These are phyloP conservation scores for Venturia effusa DNA, from an alignment of 2,329 filamentous ascomycete species.

Conservation along the genomic window DNA sequence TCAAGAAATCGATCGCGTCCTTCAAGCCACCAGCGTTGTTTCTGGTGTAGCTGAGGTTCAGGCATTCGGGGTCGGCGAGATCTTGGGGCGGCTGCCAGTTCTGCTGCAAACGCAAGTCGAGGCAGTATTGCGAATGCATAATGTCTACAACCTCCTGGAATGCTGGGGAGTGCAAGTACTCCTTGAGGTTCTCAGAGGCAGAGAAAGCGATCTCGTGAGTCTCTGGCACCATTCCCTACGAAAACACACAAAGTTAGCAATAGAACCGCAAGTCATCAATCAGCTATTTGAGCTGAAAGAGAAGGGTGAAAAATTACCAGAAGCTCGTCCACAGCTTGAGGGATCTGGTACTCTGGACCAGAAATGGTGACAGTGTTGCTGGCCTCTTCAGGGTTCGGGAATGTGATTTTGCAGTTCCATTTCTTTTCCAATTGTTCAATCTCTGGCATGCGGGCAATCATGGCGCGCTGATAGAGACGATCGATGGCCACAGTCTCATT, in stretches of 20 bases:
- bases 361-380: constrained; percentile 94
- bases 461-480: constrained; percentile 86
- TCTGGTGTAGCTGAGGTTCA: constrained; percentile 62
- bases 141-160: constrained; percentile 77
- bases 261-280: neutral
- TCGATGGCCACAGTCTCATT: constrained; percentile 82
- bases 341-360: constrained; percentile 95
- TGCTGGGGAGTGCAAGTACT: constrained; percentile 70
- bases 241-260: neutral
- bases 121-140: constrained; percentile 83
- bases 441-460: constrained; percentile 76
- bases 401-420: constrained; percentile 99
- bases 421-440: constrained; percentile 96
- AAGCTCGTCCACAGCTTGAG: constrained; percentile 91
- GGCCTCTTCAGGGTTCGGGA: constrained; percentile 93
- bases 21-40: constrained; percentile 94
- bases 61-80: constrained; percentile 42
- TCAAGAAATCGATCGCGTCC: constrained; percentile 90
- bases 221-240: constrained; percentile 88
- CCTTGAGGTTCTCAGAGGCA: constrained; percentile 62
- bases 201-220: constrained; percentile 84
- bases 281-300: neutral
- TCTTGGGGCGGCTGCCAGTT: constrained; percentile 6
- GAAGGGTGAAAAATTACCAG: constrained; percentile 41
- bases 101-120: constrained; percentile 65